Evolutionary conservation across 805 yeast genomes (phyloP), one percentile per base, ranked within the genome.

Genomic region (Sugiyamaella floridensis): DNA sequence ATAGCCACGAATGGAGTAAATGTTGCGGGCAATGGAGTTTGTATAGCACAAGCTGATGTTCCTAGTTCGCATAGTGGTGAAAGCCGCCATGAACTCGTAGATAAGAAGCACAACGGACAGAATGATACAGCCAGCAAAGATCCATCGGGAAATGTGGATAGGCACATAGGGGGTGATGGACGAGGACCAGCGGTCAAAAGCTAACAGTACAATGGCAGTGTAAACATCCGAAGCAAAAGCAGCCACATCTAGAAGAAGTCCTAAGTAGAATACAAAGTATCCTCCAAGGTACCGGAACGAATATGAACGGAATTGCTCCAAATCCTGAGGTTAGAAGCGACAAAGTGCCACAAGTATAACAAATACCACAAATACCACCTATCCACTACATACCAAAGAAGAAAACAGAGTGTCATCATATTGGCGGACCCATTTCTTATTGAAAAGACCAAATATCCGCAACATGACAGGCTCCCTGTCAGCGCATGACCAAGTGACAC

Each of bases 41-140:
- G 89, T 77, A 63, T 86, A 89, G 3, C 83, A 80, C 54, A 80
- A 68, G 1, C 89, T 83, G 48, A 89, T 82, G 65, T 82, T 82
- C 54, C 78, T 71, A 1, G 88, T 80, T 43, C 76, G 70, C 60
- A 75, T 83, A 10, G 83, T 75, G 48, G 76, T 73, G 10, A 79
- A 69, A 0, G 89, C 93, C 67, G 78, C 71, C 4, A 79, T 59
- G 63, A 78, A 71, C 50, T 82, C 85, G 68, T 81, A 81, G 1
- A 81, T 56, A 48, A 84, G 61, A 22, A 85, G 69, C 3, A 77
- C 67, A 47, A 86, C 72, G 9, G 92, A 84, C 51, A 86, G 77
- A 11, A 89, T 75, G 55, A 89, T 89, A 66, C 96, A 89, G 2
- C 84, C 87, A 16, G 85, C 80, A 63, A 85, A 85, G n/a, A 85